Evolutionary conservation across 2,329 filamentous ascomycete genomes (phyloP).

Genomic region (Hysterium pulicare): DNA sequence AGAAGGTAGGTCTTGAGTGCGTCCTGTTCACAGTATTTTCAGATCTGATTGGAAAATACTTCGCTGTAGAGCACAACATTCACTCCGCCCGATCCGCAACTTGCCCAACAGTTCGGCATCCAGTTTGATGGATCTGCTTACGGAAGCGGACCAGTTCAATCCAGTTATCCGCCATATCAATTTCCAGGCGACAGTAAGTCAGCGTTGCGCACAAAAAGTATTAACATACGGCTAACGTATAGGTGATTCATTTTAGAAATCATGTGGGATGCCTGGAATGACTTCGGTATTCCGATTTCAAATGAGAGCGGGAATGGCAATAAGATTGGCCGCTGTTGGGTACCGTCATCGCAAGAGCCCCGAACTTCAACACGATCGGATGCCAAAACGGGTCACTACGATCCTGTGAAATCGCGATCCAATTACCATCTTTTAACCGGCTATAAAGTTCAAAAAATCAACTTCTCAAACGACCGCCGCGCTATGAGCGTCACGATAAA

Average conservation of each 20-base stretch:
- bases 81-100: neutral
- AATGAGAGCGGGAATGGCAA: slow-evolving; percentile 8
- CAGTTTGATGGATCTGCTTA: slow-evolving; percentile 4
- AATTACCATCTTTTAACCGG: neutral
- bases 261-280: slow-evolving; percentile 1
- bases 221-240: too few species aligned
- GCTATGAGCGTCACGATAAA: slow-evolving; percentile 12
- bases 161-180: slow-evolving; percentile 6
- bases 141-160: slow-evolving; percentile 7
- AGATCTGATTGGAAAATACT: slow-evolving; percentile 42
- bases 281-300: neutral
- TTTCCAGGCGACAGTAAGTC: neutral
- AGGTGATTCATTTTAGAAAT: too few species aligned
- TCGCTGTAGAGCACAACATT: slow-evolving; percentile 5
- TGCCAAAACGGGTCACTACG: slow-evolving; percentile 19
- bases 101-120: slow-evolving; percentile 2
- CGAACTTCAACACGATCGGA: slow-evolving; percentile 14
- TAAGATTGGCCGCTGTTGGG: slow-evolving; percentile 22
- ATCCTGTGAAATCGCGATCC: slow-evolving; percentile 1
- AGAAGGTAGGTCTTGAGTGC: slow-evolving; percentile 7
- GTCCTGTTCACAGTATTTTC: slow-evolving; percentile 49
- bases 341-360: slow-evolving; percentile 17
- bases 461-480: neutral
- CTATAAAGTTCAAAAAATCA: neutral
- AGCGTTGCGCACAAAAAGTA: too few species aligned